A percentile compares a stretch with the other conserved stretches of the same genome.
phyloP scores from a whole-genome alignment of 1,139 yeast species.

The Komagataea norvegica region DNA sequence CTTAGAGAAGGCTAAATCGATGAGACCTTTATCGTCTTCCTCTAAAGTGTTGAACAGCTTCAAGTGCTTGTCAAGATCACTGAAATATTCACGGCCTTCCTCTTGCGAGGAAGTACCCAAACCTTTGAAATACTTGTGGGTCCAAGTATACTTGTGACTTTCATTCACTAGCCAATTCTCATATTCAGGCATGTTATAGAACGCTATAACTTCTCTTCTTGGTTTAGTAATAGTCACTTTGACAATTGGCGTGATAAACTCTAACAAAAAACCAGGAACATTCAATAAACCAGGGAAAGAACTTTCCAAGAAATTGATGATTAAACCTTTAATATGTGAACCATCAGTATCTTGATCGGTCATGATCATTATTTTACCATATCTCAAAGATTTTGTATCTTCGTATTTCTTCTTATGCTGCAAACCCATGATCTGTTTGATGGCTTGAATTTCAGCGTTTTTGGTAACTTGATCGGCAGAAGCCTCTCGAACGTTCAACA shows the following conservation, averaged over 20 bases:
- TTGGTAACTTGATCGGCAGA: conserved; percentile 89
- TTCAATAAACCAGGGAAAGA: conserved; percentile 92
- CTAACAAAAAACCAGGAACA: conserved; percentile 87
- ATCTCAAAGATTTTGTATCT: conserved; percentile 70
- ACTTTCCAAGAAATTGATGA: conserved; percentile 88
- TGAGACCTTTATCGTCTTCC: conserved; percentile 72
- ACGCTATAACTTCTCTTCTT: conserved; percentile 58
- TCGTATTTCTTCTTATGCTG: conserved; percentile 88
- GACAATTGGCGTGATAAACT: conserved; percentile 95
- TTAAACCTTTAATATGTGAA: conserved; percentile 93
- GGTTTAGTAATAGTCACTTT: conserved; percentile 79
- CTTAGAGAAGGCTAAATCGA: conserved; percentile 92
- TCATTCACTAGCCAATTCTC: conserved; percentile 89
- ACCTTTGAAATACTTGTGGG: conserved; percentile 96
- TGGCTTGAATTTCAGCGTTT: conserved; percentile 90
- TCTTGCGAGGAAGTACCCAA: conserved; percentile 83
- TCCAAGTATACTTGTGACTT: conserved; percentile 75
- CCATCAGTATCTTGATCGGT: conserved; percentile 99
- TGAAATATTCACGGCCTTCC: conserved; percentile 88
- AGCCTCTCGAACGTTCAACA: conserved; percentile 94
- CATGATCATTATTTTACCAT: conserved; percentile 98
- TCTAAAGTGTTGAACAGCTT: conserved; percentile 81
- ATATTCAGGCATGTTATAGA: conserved; percentile 94
- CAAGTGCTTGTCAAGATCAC: conserved; percentile 79
- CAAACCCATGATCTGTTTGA: conserved; percentile 91